Evolutionary conservation across 805 yeast species (phyloP), one percentile per base, ranked within the genome.

Genomic region (Monosporozyma servazzii): DNA sequence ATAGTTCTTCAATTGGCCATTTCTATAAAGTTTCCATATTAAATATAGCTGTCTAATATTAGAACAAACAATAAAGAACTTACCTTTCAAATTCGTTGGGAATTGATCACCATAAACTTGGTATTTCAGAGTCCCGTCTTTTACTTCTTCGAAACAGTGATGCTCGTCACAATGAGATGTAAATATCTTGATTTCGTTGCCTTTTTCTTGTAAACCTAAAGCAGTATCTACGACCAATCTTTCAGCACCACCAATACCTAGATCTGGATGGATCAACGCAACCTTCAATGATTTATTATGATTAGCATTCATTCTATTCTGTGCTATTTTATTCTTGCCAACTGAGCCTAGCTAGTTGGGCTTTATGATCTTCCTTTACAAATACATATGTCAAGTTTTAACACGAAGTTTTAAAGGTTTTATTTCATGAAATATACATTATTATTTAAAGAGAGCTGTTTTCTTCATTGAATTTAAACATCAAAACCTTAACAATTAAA

Each of bases 231-330:
- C 96, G 1, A 93, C 89, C n/a, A 95, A 75, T 53, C 99, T 75
- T 65, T 93, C 99, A 1, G 99, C 99, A 3, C 99, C 99, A 57
- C 89, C 99, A 52, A 91, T 91, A 0, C 99, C 99, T 50, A 93
- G 71, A 69, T 93, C 99, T 0, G 99, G 99, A 64, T 93, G 99
- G 4, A 93, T 70, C 59, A 93, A 87, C 1, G 96, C 96, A 36
- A 91, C 76, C 53, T 74, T 80, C 75, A 78, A 61, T 13, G 45
- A 18, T n/a, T 40, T 48, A 9, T 39, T 51, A 18, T 18, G 31
- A 23, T 13, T 39, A 21, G 23, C 44, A n/a, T 20, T 20, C 44
- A 41, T 41, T 20, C 5, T 21, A 18, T 13, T 41, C 2, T 21
- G 8, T 31, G 15, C 6, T 10, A 8, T 36, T 3, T 45, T 30